phyloP scores from a whole-genome alignment of 2,329 filamentous ascomycete genomes.

The Sphaerulina vaccinii region DNA sequence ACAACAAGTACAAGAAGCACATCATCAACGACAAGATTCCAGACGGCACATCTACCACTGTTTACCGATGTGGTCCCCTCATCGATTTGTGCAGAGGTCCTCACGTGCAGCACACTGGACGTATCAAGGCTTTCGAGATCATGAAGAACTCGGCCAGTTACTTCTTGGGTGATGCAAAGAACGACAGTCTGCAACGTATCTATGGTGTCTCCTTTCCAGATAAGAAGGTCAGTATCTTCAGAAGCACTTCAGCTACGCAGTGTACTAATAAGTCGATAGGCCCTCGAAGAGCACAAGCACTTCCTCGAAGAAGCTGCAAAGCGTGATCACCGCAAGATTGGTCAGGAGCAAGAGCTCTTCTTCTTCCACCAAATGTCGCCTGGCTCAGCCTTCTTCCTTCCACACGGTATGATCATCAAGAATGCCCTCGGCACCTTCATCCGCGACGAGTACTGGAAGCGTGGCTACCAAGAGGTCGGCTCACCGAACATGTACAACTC shows the following conservation, averaged over 20 bases:
- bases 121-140: conserved; percentile 92
- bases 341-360: conserved; percentile 93
- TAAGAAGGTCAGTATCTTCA: conserved; percentile 71
- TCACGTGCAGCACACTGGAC: conserved; percentile 88
- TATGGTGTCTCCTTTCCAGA: conserved; percentile 96
- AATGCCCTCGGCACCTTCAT: conserved; percentile 82
- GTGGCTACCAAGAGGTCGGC: conserved; percentile 92
- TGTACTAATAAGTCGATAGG: conserved; percentile 16
- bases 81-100: conserved; percentile 95
- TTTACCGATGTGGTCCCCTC: conserved; percentile 88
- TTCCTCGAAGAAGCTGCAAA: conserved; percentile 98
- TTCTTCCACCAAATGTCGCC: conserved; percentile 96
- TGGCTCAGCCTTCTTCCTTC: conserved; percentile 75
- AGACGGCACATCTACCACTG: conserved; percentile 86
- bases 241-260: not conserved
- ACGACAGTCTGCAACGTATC: conserved; percentile 93
- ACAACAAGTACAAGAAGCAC: conserved; percentile 98
- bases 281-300: conserved; percentile 81
- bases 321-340: conserved; percentile 90
- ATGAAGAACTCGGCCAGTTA: conserved; percentile 86
- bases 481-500: conserved; percentile 97
- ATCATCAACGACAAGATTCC: conserved; percentile 92
- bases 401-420: conserved; percentile 90
- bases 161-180: conserved; percentile 89
- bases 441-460: conserved; percentile 83